Base-by-base conservation (phyloP, 2,329 filamentous ascomycete species). In the Epichloe coenophiala region DNA sequence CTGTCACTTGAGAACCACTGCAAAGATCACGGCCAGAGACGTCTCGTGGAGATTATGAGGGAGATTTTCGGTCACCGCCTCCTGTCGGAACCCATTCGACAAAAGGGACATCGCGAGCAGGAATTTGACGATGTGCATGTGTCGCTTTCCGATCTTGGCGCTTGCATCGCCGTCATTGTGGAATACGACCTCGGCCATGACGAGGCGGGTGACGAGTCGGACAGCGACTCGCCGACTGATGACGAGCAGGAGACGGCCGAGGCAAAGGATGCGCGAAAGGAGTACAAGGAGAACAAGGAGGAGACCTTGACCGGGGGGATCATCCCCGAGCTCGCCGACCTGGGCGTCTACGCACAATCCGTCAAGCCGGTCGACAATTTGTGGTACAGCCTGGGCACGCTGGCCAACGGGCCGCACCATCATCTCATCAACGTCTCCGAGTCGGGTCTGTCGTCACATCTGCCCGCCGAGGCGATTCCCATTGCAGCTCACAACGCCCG, bases 371-470 rank as follows among this genome's bases (percentile, higher is more conserved):
- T 67, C 50, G 75, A 85, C 63, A 77, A 81, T 57, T 80, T 79
- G 0, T 86, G 82, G 82, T 84, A 74, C 59, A 74, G 78, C 17
- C 58, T 66, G 3, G 70, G 67, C 3, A 56, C 64, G 15, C 63
- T 76, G 27, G 60, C 71, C 60, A 78, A 84, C 51, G 76, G 72
- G 0, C 80, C 80, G 35, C 78, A 81, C 54, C 76, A 83, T 58
- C 80, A 83, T 51, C 74, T 83, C 54, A 81, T 84, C 71, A 86
- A 86, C 58, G 74, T 86, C 3, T 85, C 81, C 2, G 82, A 86
- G 61, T 75, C 73, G 1, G 78, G 77, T 0, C 67, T 85, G 1
- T 65, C 69, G 3, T 60, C 68, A 2, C 71, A 80, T 50, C 66
- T 84, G 51, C 73, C 76, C 1, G 62, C 61, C 1, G 69, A 66